Conservation (phyloP, 1,284 basidiomycete species). For the Ceratobasidium sp. region DNA sequence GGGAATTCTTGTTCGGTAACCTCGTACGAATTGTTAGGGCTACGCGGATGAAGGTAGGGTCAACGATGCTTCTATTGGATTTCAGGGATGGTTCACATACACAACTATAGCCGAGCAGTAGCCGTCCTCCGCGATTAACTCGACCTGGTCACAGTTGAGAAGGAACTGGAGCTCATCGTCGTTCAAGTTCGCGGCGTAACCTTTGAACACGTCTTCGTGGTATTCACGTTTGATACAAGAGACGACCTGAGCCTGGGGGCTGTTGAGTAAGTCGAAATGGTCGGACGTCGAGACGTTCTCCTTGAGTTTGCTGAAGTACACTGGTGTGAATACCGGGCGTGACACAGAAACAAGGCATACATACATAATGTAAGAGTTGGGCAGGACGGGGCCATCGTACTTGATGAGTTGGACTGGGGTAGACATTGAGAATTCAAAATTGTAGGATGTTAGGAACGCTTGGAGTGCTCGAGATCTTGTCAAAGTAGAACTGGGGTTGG, state of each 20-base stretch:
- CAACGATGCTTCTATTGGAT: too few relatives aligned
- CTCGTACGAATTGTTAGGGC: too few relatives aligned
- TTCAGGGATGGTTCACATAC: too few relatives aligned
- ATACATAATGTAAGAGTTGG: slow-evolving; percentile 43
- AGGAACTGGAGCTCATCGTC: slow-evolving; percentile 21
- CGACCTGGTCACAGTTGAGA: slow-evolving; percentile 38
- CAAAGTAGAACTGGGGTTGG: too few relatives aligned
- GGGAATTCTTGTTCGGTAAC: neutral
- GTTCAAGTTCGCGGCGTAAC: slow-evolving; percentile 41
- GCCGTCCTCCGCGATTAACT: slow-evolving; percentile 21
- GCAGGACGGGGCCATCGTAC: slow-evolving; percentile 22
- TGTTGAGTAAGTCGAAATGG: neutral
- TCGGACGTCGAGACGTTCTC: neutral
- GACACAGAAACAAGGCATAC: neutral
- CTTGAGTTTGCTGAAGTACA: slow-evolving; percentile 6
- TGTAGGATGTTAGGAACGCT: too few relatives aligned
- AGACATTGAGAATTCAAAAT: too few relatives aligned
- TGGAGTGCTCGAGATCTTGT: too few relatives aligned
- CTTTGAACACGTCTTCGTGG: slow-evolving; percentile 43
- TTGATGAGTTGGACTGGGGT: slow-evolving; percentile 10
- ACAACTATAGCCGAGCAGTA: neutral
- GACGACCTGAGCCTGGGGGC: neutral
- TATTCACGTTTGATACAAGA: slow-evolving; percentile 25
- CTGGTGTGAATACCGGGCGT: too few relatives aligned
- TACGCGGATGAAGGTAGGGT: too few relatives aligned